These are phyloP conservation scores for Colletotrichum incanum DNA, from an alignment of 2,329 filamentous ascomycete species.

Conservation along the genomic window DNA sequence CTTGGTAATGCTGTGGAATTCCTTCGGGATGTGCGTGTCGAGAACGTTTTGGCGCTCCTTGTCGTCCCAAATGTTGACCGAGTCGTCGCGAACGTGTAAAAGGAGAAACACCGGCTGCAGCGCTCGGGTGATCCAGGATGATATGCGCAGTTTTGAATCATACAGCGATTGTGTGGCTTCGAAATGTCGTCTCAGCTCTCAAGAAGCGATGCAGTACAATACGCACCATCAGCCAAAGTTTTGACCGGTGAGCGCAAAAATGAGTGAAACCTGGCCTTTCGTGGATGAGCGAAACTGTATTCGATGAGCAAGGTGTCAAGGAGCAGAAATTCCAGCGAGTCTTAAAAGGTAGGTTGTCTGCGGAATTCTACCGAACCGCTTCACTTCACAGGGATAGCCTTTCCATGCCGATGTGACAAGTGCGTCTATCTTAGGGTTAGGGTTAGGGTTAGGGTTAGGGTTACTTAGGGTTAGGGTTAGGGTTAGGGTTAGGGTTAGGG, in stretches of 20 bases:
- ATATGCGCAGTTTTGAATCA: neutral
- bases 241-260: neutral
- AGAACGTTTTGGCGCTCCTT: conserved; percentile 73
- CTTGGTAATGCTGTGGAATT: conserved; percentile 80
- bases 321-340: neutral
- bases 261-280: neutral
- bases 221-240: neutral
- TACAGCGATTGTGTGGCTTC: neutral
- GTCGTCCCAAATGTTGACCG: conserved; percentile 71
- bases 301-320: neutral
- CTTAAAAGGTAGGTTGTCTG: neutral
- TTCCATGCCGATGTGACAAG: neutral
- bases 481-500: no score
- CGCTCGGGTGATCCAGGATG: neutral
- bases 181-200: neutral
- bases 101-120: conserved; percentile 75
- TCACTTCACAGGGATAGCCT: neutral
- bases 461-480: no score
- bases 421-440: no score
- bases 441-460: no score
- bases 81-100: conserved; percentile 80
- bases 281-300: neutral
- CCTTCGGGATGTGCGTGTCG: conserved; percentile 74
- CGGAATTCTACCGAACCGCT: no score
- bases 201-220: neutral